Base-by-base conservation (phyloP, 169 alveolate genomes). In the Plasmodium chabaudi region DNA sequence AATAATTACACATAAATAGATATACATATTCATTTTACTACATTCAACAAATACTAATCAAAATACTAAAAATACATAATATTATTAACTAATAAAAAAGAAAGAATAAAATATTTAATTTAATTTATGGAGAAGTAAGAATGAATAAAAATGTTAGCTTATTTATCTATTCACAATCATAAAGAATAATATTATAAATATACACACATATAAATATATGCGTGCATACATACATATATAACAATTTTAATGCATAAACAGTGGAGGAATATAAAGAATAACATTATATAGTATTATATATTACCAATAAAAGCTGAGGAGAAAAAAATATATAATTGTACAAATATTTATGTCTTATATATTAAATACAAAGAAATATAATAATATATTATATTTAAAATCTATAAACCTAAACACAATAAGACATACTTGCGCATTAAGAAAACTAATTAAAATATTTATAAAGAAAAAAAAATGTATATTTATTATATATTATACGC, bases 381-480 rank as follows among this genome's bases (percentile, higher is more conserved):
- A 65, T 65, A 65, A 65, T 51, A 53, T 51, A 4, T 51, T n/a
- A 5, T 57, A 23, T 49, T 57, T 56, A 65, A 65, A 67, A 79
- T 25, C 34, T 67, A 69, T 55, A 39, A 55, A 79, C 71, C 57
- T 59, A 67, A 79, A 67, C 82, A 79, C 65, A 79, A 79, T 79
- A 79, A 79, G 89, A 79, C 89, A 79, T 79, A 39, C 46, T 79
- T 60, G 39, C 27, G 55, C 49, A 57, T 21, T 44, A 79, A 79
- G 55, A 65, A 65, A 49, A 46, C 61, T 9, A 61, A 64, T 53
- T 15, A 9, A n/a, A 49, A 51, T 51, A 12, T 51, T 51, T 15
- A 51, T 51, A 12, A 68, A 68, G n/a, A 68, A 68, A 17, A 17
- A 10, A 46, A 68, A n/a, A 13, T 60, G 55, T 23, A 25, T 65